phyloP scores from a whole-genome alignment of 1,284 basidiomycete genomes.

The Leccinum pachyderme region DNA sequence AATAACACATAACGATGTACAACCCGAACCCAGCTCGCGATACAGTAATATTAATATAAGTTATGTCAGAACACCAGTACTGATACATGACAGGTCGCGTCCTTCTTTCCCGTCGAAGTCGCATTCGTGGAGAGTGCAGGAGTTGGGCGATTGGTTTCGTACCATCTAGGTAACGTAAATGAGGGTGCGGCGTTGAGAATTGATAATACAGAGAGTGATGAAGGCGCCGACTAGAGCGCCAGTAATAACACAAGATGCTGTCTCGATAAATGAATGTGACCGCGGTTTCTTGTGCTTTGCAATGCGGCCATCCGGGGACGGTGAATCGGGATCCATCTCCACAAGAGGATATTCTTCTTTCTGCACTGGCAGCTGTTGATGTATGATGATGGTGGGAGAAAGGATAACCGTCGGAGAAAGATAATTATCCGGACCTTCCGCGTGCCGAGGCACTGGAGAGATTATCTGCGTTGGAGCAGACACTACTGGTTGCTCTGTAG shows the following conservation, averaged over 20 bases:
- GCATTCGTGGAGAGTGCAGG: neutral
- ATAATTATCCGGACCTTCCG: conserved; percentile 5
- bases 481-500: neutral
- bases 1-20: no score
- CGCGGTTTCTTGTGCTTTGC: conserved; percentile 20
- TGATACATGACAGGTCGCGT: conserved; percentile 15
- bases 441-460: neutral
- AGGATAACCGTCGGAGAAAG: conserved; percentile 17
- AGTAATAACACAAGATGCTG: conserved; percentile 50
- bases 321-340: conserved; percentile 9
- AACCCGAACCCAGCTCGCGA: conserved; percentile 11
- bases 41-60: conserved; percentile 31
- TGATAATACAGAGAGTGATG: conserved; percentile 48
- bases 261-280: conserved; percentile 38
- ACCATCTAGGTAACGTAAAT: conserved; percentile 35
- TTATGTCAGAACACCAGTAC: conserved; percentile 15
- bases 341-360: conserved; percentile 13
- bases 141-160: neutral
- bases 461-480: conserved; percentile 7
- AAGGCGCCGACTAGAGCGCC: conserved; percentile 56
- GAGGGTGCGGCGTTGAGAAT: conserved; percentile 50
- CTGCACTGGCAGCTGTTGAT: conserved; percentile 25
- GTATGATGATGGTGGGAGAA: conserved; percentile 30
- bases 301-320: conserved; percentile 5
- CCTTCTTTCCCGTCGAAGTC: conserved; percentile 3